Evolutionary conservation across 495 filamentous ascomycete species (phyloP).

Genomic region (Corynascus novoguineensis): DNA sequence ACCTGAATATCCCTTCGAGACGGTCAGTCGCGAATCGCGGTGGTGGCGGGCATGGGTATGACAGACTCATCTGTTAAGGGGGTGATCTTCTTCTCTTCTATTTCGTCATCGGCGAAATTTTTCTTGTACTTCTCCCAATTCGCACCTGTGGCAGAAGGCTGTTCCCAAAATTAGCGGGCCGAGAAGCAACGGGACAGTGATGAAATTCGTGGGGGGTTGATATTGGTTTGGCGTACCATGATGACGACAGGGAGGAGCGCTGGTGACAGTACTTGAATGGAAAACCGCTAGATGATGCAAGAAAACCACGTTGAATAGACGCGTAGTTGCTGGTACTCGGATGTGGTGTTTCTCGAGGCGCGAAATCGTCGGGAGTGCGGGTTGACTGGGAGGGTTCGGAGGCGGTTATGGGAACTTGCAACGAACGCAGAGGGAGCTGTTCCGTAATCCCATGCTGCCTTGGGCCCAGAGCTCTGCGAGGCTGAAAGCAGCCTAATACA

Average conservation of each 20-base stretch:
- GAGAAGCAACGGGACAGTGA: background rate
- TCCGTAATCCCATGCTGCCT: constrained; percentile 39
- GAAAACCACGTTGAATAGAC: too few relatives aligned
- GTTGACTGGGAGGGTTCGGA: constrained; percentile 21
- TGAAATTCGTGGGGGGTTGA: background rate
- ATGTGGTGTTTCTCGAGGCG: constrained; percentile 7
- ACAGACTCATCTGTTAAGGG: constrained; percentile 91
- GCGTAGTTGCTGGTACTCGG: background rate
- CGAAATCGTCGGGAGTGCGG: constrained; percentile 10
- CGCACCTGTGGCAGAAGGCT: constrained; percentile 86
- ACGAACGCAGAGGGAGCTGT: constrained; percentile 21
- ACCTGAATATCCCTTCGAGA: constrained; percentile 89
- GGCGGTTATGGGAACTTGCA: constrained; percentile 16
- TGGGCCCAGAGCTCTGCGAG: constrained; percentile 30
- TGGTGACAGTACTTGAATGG: background rate
- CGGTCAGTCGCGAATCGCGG: constrained; percentile 35
- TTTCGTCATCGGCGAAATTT: constrained; percentile 91
- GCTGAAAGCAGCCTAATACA: constrained; percentile 24
- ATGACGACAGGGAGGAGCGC: constrained; percentile 12
- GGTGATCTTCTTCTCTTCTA: constrained; percentile 98
- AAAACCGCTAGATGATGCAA: background rate
- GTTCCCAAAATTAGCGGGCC: constrained; percentile 17
- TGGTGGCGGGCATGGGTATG: background rate
- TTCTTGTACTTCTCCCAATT: constrained; percentile 99
- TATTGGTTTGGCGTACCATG: constrained; percentile 22